Evolutionary conservation across 352 stramenopile species (phyloP), one percentile per base, ranked within the genome.

Genomic region (Globisporangium lucens): DNA sequence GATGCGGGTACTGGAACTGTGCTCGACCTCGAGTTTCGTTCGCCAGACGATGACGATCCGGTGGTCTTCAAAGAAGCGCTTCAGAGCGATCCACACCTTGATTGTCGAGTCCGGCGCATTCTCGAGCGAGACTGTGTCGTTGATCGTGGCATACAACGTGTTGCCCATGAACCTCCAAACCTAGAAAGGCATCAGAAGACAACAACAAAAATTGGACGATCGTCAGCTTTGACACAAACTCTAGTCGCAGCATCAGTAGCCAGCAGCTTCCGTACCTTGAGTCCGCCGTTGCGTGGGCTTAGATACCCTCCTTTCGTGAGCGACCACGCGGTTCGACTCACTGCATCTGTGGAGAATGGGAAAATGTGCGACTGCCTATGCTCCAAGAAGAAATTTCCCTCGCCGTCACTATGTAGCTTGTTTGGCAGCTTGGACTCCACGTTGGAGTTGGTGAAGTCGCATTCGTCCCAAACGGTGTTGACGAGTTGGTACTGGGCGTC

Each of bases 401-500:
- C 65, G 12, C 52, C 46, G 4, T 61, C 36, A 20, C 12, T n/a
- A 1, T 27, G 22, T 4, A 38, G 22, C 58, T 67, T 33, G 9
- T 10, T 33, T 3, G 5, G 46, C 3, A 41, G 29, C 33, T 66
- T 41, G 17, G 36, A 8, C 47, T 38, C 33, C 24, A n/a, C 6
- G 22, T 70, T 65, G 29, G 29, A n/a, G 27, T 60, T 63, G 55
- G 69, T 56, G 24, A 80, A 76, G 24, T 53, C 22, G 1, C 56
- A 52, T 13, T 70, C 66, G 13, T 55, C 65, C 55, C 69, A 76
- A 8, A 80, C 58, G 24, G 22, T 38, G 38, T 69, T 47, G 3
- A 61, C 64, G 9, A 68, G 64, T 47, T 65, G 59, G 24, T 77
- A 70, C 63, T 74, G 68, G n/a, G 58, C 59, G 7, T 68, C 57